These are phyloP conservation scores for Neopestalotiopsis rosae DNA, from an alignment of 2,329 filamentous ascomycete species.

Conservation along the genomic window DNA sequence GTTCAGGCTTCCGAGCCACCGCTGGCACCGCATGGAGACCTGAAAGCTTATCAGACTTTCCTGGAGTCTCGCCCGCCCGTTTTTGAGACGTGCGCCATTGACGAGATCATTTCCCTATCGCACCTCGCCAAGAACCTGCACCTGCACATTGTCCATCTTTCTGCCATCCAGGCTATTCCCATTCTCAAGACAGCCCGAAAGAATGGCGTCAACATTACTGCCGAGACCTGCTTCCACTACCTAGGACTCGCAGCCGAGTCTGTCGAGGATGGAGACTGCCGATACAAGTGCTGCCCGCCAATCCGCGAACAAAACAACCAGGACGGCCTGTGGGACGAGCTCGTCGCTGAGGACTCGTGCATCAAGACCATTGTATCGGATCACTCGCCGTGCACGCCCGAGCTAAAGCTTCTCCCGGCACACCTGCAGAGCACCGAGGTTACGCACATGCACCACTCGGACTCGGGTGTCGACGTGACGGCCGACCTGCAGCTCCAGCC, in stretches of 20 bases:
- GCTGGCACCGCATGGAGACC: slow-evolving; percentile 71
- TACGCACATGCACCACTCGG: slow-evolving; percentile 50
- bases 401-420: slow-evolving; percentile 84
- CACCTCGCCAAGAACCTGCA: slow-evolving; percentile 80
- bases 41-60: slow-evolving; percentile 87
- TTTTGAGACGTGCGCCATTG: slow-evolving; percentile 90
- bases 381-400: slow-evolving; percentile 94
- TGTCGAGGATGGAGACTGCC: slow-evolving; percentile 82
- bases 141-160: slow-evolving; percentile 92
- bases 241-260: slow-evolving; percentile 83
- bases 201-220: slow-evolving; percentile 82
- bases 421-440: slow-evolving; percentile 59
- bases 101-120: slow-evolving; percentile 83
- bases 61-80: slow-evolving; percentile 85
- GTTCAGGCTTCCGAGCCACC: slow-evolving; percentile 74
- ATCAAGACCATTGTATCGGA: slow-evolving; percentile 93
- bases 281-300: slow-evolving; percentile 94
- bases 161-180: slow-evolving; percentile 86
- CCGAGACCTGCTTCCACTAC: slow-evolving; percentile 96
- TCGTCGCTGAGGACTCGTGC: slow-evolving; percentile 73
- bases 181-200: slow-evolving; percentile 76
- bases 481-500: slow-evolving; percentile 34
- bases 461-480: slow-evolving; percentile 59
- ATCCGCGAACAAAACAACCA: slow-evolving; percentile 84
- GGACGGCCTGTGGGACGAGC: slow-evolving; percentile 85